A percentile compares a stretch with the other conserved stretches of the same genome.
Evolutionary conservation across 75 land plant genomes (phyloP).

Genomic region (Isoetes taiwanensis): DNA sequence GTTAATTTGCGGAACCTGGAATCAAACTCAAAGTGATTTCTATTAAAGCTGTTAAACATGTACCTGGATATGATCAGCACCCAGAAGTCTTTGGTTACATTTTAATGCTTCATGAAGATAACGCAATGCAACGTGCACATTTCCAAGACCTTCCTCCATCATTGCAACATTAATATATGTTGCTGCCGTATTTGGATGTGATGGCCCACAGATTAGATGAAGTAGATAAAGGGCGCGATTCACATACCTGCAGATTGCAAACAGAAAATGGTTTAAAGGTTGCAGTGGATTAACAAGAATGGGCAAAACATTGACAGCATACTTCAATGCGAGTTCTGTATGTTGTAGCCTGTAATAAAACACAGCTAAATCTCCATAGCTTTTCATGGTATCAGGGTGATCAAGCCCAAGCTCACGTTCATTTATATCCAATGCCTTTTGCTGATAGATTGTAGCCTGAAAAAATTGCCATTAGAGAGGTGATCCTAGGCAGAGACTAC

Average conservation of each 20-base stretch:
- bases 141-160: conserved; percentile 98
- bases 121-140: conserved; percentile 79
- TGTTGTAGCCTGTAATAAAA: conserved; percentile 90
- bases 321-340: conserved; percentile 87
- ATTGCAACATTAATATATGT: conserved; percentile 92
- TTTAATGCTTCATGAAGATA: conserved; percentile 88
- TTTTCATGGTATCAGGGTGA: conserved; percentile 97
- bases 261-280: too few relatives aligned
- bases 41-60: too few relatives aligned
- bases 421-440: conserved; percentile 87
- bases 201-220: conserved; percentile 86
- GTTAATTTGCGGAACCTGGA: too few relatives aligned
- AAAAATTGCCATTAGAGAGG: not conserved
- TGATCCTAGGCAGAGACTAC: too few relatives aligned
- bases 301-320: conserved; percentile 11
- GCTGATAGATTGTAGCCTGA: conserved; percentile 90
- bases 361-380: conserved; percentile 91
- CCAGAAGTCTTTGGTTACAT: conserved; percentile 78
- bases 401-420: conserved; percentile 88
- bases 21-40: too few relatives aligned
- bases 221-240: conserved; percentile 77
- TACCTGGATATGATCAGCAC: conserved; percentile 91
- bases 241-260: conserved; percentile 44
- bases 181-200: conserved; percentile 94
- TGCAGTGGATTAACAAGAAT: not conserved